Evolutionary conservation across 805 yeast genomes (phyloP), one percentile per base, ranked within the genome.

Genomic region (Sugiyamaella mastotermitis): DNA sequence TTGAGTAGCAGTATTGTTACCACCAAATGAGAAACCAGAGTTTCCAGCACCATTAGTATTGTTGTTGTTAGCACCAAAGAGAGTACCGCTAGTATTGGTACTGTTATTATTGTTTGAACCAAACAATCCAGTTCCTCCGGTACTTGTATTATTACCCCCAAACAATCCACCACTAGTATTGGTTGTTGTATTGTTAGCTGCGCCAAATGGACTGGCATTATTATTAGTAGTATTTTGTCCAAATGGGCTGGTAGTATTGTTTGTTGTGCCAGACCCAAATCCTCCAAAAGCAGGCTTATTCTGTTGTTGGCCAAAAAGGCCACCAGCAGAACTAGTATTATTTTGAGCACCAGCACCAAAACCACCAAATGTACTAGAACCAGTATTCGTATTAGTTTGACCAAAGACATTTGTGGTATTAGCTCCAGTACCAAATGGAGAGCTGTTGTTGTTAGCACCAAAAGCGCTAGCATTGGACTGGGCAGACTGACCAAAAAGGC

Each of bases 191-290:
- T 49, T 56, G 38, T 46, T 46, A n/a, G 60, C 50, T 31, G 9
- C 18, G 22, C 78, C 75, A 58, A 73, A 71, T 20, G 66, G 57
- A 23, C 58, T 54, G 33, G 53, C 59, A 33, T 54, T 53, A 2
- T 50, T 51, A 8, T 55, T 51, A 17, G 57, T 48, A 30, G 48
- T 31, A 23, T 23, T 23, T 23, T 10, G n/a, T 23, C 26, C 26
- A 23, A 23, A 23, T 23, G 26, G n/a, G 15, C 18, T 29, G 24
- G 42, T 49, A 23, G 56, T 47, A 5, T 42, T 50, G 14, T 45
- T 47, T 3, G 34, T 33, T 10, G 38, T 34, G 18, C 33, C 42
- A 8, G 33, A 31, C 13, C 65, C 67, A 46, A 60, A 58, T 5
- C 64, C 57, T 31, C 31, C 31, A 20, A 31, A 31, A 26, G 40